Conservation (phyloP, 371 early-diverging fungal species). For the Cokeromyces recurvatus region DNA sequence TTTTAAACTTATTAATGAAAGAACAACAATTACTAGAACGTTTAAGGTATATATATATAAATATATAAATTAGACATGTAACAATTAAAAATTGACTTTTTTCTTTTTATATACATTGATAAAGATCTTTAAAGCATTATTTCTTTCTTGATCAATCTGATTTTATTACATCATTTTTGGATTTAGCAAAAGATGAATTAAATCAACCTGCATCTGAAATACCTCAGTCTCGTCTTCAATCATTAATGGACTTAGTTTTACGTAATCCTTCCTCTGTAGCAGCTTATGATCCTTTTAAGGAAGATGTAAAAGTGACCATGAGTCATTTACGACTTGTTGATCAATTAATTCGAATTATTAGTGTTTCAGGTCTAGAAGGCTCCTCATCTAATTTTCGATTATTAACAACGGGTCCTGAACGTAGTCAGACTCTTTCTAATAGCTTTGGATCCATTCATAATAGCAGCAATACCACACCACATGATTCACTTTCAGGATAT, state of each 20-base stretch:
- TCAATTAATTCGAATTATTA: constrained; percentile 64
- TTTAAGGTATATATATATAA: constrained; percentile 47
- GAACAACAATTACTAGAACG: constrained; percentile 70
- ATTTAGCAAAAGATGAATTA: constrained; percentile 75
- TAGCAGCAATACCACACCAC: neutral
- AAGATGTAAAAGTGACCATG: constrained; percentile 75
- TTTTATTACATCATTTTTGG: constrained; percentile 90
- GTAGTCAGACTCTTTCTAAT: no score
- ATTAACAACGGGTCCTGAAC: neutral
- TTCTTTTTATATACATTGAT: neutral
- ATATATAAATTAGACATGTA: neutral
- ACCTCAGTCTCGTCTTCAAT: constrained; percentile 68
- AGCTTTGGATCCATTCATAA: neutral
- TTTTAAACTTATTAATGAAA: constrained; percentile 65
- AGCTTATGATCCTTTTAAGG: constrained; percentile 80
- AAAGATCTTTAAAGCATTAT: constrained; percentile 86
- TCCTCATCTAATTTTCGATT: neutral
- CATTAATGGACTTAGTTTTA: constrained; percentile 82
- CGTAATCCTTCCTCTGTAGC: constrained; percentile 83
- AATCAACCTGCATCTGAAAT: constrained; percentile 65
- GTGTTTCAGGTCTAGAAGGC: constrained; percentile 43
- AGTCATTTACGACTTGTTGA: constrained; percentile 60
- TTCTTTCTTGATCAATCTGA: constrained; percentile 91
- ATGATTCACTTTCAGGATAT: constrained; percentile 46
- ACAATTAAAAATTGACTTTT: neutral